Percentiles rank a stretch among this genome's conserved stretches.
These are phyloP conservation scores for Candolleomyces aberdarensis DNA, from an alignment of 768 basidiomycete species.

Conservation along the genomic window DNA sequence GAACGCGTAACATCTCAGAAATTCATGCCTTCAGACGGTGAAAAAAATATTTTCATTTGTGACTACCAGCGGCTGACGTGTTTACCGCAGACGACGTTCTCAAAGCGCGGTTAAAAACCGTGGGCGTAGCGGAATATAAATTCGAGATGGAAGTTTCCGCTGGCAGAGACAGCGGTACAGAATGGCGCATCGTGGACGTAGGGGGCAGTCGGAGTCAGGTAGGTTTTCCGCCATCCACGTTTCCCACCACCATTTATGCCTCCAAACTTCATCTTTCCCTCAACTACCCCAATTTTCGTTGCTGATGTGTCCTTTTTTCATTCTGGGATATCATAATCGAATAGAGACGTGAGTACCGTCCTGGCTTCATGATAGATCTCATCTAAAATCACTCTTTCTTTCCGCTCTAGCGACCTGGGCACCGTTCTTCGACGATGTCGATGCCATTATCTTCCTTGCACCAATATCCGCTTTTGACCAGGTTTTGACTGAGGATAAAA, in stretches of 20 bases:
- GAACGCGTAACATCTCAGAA: slow-evolving; percentile 59
- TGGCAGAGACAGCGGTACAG: slow-evolving; percentile 53
- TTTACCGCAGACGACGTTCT: slow-evolving; percentile 64
- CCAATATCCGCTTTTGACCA: slow-evolving; percentile 76
- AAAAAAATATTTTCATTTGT: slow-evolving; percentile 3
- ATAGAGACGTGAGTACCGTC: slow-evolving; percentile 21
- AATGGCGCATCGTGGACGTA: slow-evolving; percentile 79
- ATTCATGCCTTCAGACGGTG: slow-evolving; percentile 71
- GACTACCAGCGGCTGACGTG: background rate
- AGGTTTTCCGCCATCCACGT: slow-evolving; percentile 17
- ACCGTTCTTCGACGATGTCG: slow-evolving; percentile 70
- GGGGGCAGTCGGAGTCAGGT: slow-evolving; percentile 75
- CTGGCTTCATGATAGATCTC: background rate
- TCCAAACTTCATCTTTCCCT: background rate
- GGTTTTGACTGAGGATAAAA: slow-evolving; percentile 59
- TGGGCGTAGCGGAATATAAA: slow-evolving; percentile 78
- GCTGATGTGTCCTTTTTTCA: background rate
- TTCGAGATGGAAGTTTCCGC: slow-evolving; percentile 69
- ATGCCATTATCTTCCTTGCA: slow-evolving; percentile 76
- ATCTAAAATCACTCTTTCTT: background rate
- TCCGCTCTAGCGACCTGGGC: slow-evolving; percentile 53
- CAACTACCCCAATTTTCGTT: background rate
- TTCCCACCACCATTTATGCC: background rate
- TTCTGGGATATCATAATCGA: background rate
- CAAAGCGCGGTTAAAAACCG: slow-evolving; percentile 70